Conservation (phyloP, 1,139 yeast genomes). For the Hyphopichia buzzinii region DNA sequence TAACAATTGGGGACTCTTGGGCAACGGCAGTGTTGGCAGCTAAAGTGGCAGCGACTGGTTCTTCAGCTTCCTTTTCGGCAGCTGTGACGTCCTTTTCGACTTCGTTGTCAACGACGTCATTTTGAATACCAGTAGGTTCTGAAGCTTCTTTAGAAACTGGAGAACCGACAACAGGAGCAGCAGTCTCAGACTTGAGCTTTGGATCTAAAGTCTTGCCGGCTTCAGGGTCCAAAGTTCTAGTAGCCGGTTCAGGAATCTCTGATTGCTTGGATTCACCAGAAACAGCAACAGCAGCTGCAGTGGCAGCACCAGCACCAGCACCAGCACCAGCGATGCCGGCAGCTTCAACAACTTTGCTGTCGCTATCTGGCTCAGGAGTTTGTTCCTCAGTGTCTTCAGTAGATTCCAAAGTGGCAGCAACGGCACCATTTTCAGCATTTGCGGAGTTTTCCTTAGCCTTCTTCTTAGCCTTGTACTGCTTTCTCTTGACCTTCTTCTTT, state of each 20-base stretch:
- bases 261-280: no score
- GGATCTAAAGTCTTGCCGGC: constrained; percentile 4
- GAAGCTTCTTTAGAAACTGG: no score
- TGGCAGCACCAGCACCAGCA: constrained; percentile 18
- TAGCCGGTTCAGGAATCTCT: no score
- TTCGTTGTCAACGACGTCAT: no score
- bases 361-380: constrained; percentile 19
- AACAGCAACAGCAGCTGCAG: constrained; percentile 42
- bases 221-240: no score
- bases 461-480: constrained; percentile 47
- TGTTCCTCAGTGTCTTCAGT: constrained; percentile 12
- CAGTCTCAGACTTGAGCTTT: not conserved
- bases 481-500: constrained; percentile 46
- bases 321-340: constrained; percentile 10
- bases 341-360: constrained; percentile 8
- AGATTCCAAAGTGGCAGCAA: constrained; percentile 12
- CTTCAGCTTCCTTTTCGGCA: constrained; percentile 4
- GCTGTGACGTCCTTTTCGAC: no score
- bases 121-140: no score
- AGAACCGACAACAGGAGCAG: constrained; percentile 4
- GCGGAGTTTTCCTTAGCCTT: constrained; percentile 46
- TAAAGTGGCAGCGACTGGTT: constrained; percentile 7
- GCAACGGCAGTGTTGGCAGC: constrained; percentile 8
- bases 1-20: constrained; percentile 6
- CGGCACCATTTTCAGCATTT: constrained; percentile 25